Evolutionary conservation across 768 basidiomycete genomes (phyloP).

Genomic region (Podaxis sp.): DNA sequence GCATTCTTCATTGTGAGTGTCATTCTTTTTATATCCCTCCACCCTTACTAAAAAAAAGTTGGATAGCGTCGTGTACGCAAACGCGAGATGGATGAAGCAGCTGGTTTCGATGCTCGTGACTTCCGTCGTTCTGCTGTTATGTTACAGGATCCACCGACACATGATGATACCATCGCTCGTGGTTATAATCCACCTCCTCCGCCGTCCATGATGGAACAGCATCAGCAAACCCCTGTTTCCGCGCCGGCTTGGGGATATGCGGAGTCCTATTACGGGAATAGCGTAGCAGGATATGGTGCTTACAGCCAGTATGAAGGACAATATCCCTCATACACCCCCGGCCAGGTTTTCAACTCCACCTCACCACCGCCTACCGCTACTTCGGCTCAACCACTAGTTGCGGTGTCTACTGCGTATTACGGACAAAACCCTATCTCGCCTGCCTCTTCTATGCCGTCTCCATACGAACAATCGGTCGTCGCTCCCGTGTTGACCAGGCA

Average conservation of each 20-base stretch:
- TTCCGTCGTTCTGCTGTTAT: slow-evolving; percentile 69
- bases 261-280: slow-evolving; percentile 16
- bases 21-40: slow-evolving; percentile 3
- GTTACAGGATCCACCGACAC: slow-evolving; percentile 51
- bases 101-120: slow-evolving; percentile 50
- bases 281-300: slow-evolving; percentile 22
- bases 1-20: slow-evolving; percentile 47
- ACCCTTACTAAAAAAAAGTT: slow-evolving; percentile 6
- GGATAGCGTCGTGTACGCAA: slow-evolving; percentile 44
- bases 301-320: slow-evolving; percentile 14
- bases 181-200: slow-evolving; percentile 57
- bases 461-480: slow-evolving; percentile 18
- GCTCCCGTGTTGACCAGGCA: slow-evolving; percentile 20
- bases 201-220: slow-evolving; percentile 64
- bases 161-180: slow-evolving; percentile 36
- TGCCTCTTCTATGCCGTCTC: slow-evolving; percentile 17
- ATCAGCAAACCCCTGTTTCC: slow-evolving; percentile 35
- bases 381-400: slow-evolving; percentile 23
- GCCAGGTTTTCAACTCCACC: slow-evolving; percentile 30
- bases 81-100: slow-evolving; percentile 34
- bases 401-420: slow-evolving; percentile 27
- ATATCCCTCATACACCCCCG: slow-evolving; percentile 34
- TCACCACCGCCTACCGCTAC: slow-evolving; percentile 31
- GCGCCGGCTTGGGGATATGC: slow-evolving; percentile 33
- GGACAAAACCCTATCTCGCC: slow-evolving; percentile 16